Percentiles rank a stretch among this genome's conserved stretches.
phyloP scores from a whole-genome alignment of 768 basidiomycete genomes.

The Fomitopsis pulvina region DNA sequence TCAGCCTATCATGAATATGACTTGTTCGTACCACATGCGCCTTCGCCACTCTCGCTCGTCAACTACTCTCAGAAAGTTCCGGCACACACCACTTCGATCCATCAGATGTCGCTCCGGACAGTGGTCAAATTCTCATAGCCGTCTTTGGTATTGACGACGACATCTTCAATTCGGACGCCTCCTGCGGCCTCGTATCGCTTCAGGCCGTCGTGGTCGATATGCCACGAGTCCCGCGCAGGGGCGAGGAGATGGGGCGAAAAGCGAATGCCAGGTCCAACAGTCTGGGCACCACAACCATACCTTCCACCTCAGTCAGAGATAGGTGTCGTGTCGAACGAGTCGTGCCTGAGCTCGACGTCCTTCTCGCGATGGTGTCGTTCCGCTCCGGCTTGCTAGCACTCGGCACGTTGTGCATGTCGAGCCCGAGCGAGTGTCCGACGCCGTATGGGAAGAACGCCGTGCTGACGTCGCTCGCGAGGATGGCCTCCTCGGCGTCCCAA shows the following conservation, averaged over 20 bases:
- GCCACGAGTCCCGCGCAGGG: constrained; percentile 50
- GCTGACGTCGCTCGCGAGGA: constrained; percentile 71
- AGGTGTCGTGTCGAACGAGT: constrained; percentile 71
- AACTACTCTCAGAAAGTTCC: constrained; percentile 47
- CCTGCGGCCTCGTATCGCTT: constrained; percentile 75
- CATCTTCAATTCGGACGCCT: constrained; percentile 93
- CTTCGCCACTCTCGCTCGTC: too few species aligned
- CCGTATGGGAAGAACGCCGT: constrained; percentile 95
- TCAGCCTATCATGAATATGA: too few species aligned
- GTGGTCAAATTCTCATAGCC: constrained; percentile 85
- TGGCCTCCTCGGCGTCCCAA: constrained; percentile 57
- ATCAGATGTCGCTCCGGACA: constrained; percentile 73
- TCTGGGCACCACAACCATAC: constrained; percentile 86
- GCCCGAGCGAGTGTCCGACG: constrained; percentile 81
- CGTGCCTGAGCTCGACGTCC: constrained; percentile 31
- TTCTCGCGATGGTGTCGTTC: constrained; percentile 44
- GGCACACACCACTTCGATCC: constrained; percentile 79
- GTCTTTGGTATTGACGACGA: constrained; percentile 65
- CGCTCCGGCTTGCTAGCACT: constrained; percentile 67
- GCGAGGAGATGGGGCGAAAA: constrained; percentile 77
- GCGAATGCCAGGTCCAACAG: constrained; percentile 87
- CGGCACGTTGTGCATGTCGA: constrained; percentile 93
- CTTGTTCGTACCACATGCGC: too few species aligned
- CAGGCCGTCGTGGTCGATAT: constrained; percentile 66
- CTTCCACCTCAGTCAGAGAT: constrained; percentile 68